Evolutionary conservation across 2,329 filamentous ascomycete genomes (phyloP).

Genomic region (Pyrenophora tritici-repentis): DNA sequence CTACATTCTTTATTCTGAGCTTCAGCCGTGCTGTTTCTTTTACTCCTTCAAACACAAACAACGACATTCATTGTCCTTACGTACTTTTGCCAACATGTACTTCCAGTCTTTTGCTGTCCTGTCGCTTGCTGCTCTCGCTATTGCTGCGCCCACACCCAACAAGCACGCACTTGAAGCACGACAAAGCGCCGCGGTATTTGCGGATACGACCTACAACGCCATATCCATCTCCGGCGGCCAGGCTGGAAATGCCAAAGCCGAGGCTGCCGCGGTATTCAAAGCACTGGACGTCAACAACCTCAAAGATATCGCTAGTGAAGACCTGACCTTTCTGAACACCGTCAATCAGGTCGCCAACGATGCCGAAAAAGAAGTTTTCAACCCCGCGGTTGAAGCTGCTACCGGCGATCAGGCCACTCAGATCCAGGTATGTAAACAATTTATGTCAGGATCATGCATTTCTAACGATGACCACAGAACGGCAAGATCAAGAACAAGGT

Average conservation of each 20-base stretch:
- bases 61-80: background rate
- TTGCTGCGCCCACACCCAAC: slow-evolving; percentile 29
- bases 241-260: slow-evolving; percentile 59
- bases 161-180: slow-evolving; percentile 26
- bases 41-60: slow-evolving; percentile 1
- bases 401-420: slow-evolving; percentile 52
- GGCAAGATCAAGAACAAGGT: slow-evolving; percentile 68
- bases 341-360: slow-evolving; percentile 60
- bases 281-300: slow-evolving; percentile 56
- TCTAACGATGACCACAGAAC: slow-evolving; percentile 40
- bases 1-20: slow-evolving; percentile 14
- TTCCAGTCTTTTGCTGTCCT: slow-evolving; percentile 35
- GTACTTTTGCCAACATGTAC: slow-evolving; percentile 31
- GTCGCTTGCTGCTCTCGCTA: slow-evolving; percentile 32
- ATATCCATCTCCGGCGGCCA: slow-evolving; percentile 59
- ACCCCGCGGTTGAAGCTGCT: slow-evolving; percentile 58
- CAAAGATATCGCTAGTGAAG: slow-evolving; percentile 53
- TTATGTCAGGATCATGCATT: background rate
- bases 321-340: slow-evolving; percentile 58
- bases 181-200: slow-evolving; percentile 32
- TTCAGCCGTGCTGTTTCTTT: slow-evolving; percentile 36
- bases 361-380: slow-evolving; percentile 61
- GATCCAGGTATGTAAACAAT: slow-evolving; percentile 39
- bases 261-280: slow-evolving; percentile 61
- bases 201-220: slow-evolving; percentile 39